Conservation (phyloP, 768 basidiomycete species). For the Gloeostereum incarnatum region DNA sequence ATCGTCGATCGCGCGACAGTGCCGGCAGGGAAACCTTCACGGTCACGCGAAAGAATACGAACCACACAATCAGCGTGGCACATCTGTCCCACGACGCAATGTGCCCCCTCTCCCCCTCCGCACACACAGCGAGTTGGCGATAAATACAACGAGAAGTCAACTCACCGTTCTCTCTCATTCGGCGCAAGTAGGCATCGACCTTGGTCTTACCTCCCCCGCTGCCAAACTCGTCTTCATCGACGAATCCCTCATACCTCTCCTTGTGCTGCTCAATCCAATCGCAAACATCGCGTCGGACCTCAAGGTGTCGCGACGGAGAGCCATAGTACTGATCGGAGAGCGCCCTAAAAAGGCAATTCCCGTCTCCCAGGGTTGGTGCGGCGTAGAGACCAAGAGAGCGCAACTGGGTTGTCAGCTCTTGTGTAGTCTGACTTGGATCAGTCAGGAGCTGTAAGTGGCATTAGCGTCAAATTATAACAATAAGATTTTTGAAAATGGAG, state of each 20-base stretch:
- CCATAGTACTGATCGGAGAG: slow-evolving; percentile 85
- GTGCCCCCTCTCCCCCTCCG: no score
- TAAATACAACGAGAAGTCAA: slow-evolving; percentile 6
- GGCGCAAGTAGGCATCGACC: slow-evolving; percentile 64
- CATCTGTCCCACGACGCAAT: no score
- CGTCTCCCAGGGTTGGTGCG: slow-evolving; percentile 81
- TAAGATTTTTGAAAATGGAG: slow-evolving; percentile 7
- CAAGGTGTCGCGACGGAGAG: slow-evolving; percentile 55
- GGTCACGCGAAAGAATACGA: no score
- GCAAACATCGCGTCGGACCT: slow-evolving; percentile 69
- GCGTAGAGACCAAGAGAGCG: slow-evolving; percentile 76
- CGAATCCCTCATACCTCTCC: slow-evolving; percentile 76
- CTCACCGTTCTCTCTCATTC: slow-evolving; percentile 74
- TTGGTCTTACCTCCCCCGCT: slow-evolving; percentile 25
- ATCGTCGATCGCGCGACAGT: no score
- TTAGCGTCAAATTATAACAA: slow-evolving; percentile 11
- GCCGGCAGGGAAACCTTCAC: no score
- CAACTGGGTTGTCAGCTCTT: slow-evolving; percentile 64
- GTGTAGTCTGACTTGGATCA: slow-evolving; percentile 56
- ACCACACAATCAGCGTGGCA: no score
- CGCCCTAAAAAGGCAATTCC: slow-evolving; percentile 91
- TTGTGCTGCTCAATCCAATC: slow-evolving; percentile 69
- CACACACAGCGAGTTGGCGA: neutral
- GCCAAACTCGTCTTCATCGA: slow-evolving; percentile 40
- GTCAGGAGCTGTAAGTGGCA: slow-evolving; percentile 26